Base-by-base conservation (phyloP, 1,139 yeast genomes). In the Ogataea hybrid region DNA sequence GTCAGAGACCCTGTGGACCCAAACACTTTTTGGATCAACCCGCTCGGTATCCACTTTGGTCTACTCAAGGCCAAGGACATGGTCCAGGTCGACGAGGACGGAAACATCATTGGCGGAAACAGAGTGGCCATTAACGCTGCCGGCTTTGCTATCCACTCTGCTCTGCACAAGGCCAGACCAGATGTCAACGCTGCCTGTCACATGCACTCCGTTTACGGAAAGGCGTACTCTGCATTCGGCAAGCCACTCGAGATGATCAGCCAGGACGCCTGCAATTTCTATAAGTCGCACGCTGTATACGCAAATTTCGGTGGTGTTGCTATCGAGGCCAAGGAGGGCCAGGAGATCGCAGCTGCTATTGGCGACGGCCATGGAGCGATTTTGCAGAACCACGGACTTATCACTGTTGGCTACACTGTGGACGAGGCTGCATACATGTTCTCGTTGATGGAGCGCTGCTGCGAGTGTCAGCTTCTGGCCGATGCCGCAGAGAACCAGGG, bases 151-250 rank as follows among this genome's bases (percentile, higher is more conserved):
- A 85, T 85, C 62, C 95, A 85, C 57, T 77, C 85, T 1, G 89
- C 86, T 14, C 61, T 85, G 28, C 95, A 85, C 65, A 73, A 72
- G 57, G 84, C 87, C 6, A 73, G 94, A 47, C 92, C 90, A 2
- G 90, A 85, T 52, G 82, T 85, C 15, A 69, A 79, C 53, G 92
- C 94, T 17, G 94, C 94, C 2, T 83, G 92, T 58, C 95, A 85
- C 61, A 75, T 89, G 6, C 95, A 85, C 56, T 81, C 90, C 3
- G 67, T 73, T 27, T 75, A 78, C 57, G 95, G 95, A 39, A 83
- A 83, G 58, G 84, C 95, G 0, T 85, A 78, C 64, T 76, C 87
- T 9, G 70, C 84, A 0, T 80, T 84, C 57, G 92, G 89, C 18
- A 74, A 71, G 52, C 80, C 80, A 15, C 68, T 85, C 52, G 89